Evolutionary conservation across 75 land plant genomes (phyloP).

Genomic region (Selaginella moellendorffii): DNA sequence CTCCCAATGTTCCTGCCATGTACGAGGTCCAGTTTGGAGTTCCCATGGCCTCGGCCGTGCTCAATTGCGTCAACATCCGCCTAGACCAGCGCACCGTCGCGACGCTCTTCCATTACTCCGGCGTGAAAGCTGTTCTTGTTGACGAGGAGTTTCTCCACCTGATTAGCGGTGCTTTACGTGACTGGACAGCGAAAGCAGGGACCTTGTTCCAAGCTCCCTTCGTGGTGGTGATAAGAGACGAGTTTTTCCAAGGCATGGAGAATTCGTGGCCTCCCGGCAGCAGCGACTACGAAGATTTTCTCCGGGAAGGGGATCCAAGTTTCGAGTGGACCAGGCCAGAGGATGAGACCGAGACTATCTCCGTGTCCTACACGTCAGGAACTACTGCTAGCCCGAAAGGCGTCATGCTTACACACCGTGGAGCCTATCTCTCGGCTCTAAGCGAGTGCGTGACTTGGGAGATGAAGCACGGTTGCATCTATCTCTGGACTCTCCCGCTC

Average conservation of each 20-base stretch:
- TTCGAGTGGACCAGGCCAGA: slow-evolving; percentile 58
- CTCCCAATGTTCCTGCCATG: slow-evolving; percentile 76
- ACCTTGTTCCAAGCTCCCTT: slow-evolving; percentile 34
- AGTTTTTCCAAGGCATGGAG: slow-evolving; percentile 17
- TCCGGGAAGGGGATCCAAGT: slow-evolving; percentile 48
- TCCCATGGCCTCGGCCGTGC: slow-evolving; percentile 79
- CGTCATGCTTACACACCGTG: slow-evolving; percentile 65
- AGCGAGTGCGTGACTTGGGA: slow-evolving; percentile 54
- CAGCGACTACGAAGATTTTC: slow-evolving; percentile 67
- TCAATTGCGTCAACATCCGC: slow-evolving; percentile 74
- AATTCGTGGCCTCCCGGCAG: slow-evolving; percentile 25
- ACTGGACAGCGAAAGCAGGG: slow-evolving; percentile 22
- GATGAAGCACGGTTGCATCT: slow-evolving; percentile 55
- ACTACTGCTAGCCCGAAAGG: slow-evolving; percentile 91
- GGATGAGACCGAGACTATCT: slow-evolving; percentile 92
- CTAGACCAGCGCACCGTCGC: slow-evolving; percentile 59
- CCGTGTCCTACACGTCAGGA: slow-evolving; percentile 85
- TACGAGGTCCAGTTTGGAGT: slow-evolving; percentile 95
- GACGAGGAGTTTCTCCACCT: slow-evolving; percentile 71
- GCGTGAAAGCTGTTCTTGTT: slow-evolving; percentile 45
- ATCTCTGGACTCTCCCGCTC: slow-evolving; percentile 92
- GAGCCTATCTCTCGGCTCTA: slow-evolving; percentile 68
- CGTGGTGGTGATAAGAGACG: slow-evolving; percentile 54
- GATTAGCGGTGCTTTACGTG: slow-evolving; percentile 45
- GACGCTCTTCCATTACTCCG: slow-evolving; percentile 56